These are phyloP conservation scores for Neofusicoccum parvum DNA, from an alignment of 2,329 filamentous ascomycete species.

Conservation along the genomic window DNA sequence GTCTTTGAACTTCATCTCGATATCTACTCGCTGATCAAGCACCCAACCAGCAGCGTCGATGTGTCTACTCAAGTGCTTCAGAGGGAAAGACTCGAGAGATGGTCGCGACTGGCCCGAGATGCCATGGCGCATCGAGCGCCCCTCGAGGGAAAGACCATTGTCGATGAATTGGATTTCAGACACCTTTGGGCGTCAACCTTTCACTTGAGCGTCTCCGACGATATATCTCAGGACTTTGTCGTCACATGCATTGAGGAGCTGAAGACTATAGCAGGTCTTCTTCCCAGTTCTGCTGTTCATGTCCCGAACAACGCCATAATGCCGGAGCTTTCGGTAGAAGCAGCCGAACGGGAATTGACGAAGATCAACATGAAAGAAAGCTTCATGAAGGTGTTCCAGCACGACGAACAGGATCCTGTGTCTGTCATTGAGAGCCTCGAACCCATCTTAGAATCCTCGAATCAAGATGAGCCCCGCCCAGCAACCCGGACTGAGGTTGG, in stretches of 20 bases:
- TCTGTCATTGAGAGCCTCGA: slow-evolving; percentile 89
- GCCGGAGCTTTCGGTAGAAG: slow-evolving; percentile 79
- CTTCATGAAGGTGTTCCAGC: slow-evolving; percentile 85
- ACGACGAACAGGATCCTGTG: slow-evolving; percentile 77
- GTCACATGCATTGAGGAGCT: slow-evolving; percentile 66
- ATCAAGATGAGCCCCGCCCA: neutral
- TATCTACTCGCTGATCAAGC: slow-evolving; percentile 64
- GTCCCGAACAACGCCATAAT: slow-evolving; percentile 86
- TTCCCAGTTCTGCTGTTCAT: slow-evolving; percentile 55
- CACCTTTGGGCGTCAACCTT: slow-evolving; percentile 70
- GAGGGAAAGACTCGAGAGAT: slow-evolving; percentile 61
- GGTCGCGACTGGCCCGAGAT: slow-evolving; percentile 60
- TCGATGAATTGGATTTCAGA: slow-evolving; percentile 55
- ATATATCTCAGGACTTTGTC: slow-evolving; percentile 60
- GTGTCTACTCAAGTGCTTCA: slow-evolving; percentile 55
- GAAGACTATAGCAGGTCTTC: slow-evolving; percentile 54
- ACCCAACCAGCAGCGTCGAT: slow-evolving; percentile 60
- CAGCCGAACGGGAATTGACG: slow-evolving; percentile 86
- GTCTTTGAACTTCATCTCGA: slow-evolving; percentile 70
- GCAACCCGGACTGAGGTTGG: slow-evolving; percentile 17
- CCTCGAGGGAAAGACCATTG: slow-evolving; percentile 26
- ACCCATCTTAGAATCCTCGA: slow-evolving; percentile 78
- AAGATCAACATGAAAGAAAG: slow-evolving; percentile 96
- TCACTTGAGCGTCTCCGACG: slow-evolving; percentile 59
- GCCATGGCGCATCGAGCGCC: slow-evolving; percentile 48